Percentiles rank a stretch among this genome's conserved stretches.
Conservation (phyloP, 2,329 filamentous ascomycete species). For the Colletotrichum sp. region DNA sequence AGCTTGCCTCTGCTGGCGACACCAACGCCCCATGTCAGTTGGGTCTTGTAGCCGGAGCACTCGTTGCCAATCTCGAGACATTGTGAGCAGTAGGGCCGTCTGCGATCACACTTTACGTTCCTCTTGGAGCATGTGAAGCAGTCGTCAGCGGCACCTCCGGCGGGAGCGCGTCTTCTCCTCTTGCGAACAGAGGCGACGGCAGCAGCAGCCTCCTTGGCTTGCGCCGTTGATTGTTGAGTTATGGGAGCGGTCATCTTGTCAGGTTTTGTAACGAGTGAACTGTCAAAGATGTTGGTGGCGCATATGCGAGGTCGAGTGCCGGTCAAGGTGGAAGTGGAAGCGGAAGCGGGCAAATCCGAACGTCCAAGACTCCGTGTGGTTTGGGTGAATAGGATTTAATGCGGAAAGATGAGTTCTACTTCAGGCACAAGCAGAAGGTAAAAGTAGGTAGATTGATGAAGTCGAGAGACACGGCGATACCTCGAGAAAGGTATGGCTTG, state of each 20-base stretch:
- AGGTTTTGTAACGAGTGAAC: neutral
- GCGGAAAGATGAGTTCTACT: neutral
- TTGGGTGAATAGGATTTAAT: neutral
- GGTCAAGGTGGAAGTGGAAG: neutral
- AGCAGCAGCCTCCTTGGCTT: constrained; percentile 50
- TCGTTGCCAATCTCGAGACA: constrained; percentile 91
- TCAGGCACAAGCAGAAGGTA: neutral
- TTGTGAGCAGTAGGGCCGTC: constrained; percentile 92
- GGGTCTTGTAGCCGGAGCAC: constrained; percentile 95
- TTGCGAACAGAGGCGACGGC: constrained; percentile 62
- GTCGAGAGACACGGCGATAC: constrained; percentile 10
- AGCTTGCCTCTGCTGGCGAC: constrained; percentile 96
- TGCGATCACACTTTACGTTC: constrained; percentile 85
- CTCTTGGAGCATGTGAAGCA: constrained; percentile 93
- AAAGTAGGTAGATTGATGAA: constrained; percentile 2
- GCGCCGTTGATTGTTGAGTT: constrained; percentile 28
- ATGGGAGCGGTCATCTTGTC: constrained; percentile 21
- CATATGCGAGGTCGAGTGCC: constrained; percentile 1
- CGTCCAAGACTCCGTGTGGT: neutral
- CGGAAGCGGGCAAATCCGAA: neutral
- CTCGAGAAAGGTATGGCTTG: constrained; percentile 6
- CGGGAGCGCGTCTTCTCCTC: constrained; percentile 85
- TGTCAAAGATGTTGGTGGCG: neutral
- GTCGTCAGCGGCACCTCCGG: constrained; percentile 89
- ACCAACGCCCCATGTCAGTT: constrained; percentile 94